These are phyloP conservation scores for Ottelia alismoides DNA, from an alignment of 106 monocot species.

Conservation along the genomic window DNA sequence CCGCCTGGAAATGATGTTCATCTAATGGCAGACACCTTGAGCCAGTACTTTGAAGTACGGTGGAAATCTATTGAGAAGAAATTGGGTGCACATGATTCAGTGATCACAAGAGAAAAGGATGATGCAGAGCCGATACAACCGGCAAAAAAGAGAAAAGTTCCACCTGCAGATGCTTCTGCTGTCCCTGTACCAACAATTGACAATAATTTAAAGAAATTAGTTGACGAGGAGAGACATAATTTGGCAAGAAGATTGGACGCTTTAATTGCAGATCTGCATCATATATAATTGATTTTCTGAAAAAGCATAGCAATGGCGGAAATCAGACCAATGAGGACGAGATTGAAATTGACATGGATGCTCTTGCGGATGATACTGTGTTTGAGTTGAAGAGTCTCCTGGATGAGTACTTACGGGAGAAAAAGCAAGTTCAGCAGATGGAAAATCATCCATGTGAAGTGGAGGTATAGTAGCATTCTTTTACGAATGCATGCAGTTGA, in stretches of 20 bases:
- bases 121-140: constrained; percentile 15
- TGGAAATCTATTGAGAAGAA: constrained; percentile 74
- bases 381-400: constrained; percentile 56
- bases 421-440: constrained; percentile 9
- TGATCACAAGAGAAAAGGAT: constrained; percentile 12
- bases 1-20: constrained; percentile 65
- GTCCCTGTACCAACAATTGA: not conserved
- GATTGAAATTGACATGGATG: constrained; percentile 70
- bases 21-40: constrained; percentile 56
- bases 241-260: constrained; percentile 34
- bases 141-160: constrained; percentile 44
- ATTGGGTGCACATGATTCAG: constrained; percentile 18
- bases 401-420: constrained; percentile 33
- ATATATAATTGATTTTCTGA: constrained; percentile 51
- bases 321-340: constrained; percentile 39
- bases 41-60: constrained; percentile 58
- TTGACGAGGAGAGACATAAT: constrained; percentile 54
- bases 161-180: constrained; percentile 7
- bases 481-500: not conserved
- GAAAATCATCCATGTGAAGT: constrained; percentile 47
- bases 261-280: constrained; percentile 30
- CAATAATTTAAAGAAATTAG: constrained; percentile 13
- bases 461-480: constrained; percentile 31
- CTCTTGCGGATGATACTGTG: constrained; percentile 37
- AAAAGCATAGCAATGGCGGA: constrained; percentile 18